Conservation (phyloP, 2,329 filamentous ascomycete species). For the Fusarium albosuccineum region DNA sequence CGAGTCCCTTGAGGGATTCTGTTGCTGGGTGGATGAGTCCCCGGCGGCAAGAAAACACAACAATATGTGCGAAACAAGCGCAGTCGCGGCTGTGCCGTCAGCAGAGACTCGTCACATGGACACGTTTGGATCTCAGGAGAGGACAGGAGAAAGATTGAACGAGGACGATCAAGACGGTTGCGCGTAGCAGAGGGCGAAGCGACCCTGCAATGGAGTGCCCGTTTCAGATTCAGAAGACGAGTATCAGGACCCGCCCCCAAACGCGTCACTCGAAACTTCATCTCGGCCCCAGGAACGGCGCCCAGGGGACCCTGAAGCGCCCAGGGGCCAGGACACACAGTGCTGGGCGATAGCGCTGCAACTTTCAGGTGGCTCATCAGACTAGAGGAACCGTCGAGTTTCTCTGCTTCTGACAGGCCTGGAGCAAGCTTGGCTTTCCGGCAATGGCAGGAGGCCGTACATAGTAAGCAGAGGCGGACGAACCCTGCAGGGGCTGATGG, state of each 20-base stretch:
- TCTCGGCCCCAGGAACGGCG: constrained; percentile 19
- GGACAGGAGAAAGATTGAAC: constrained; percentile 25
- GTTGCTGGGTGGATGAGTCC: constrained; percentile 18
- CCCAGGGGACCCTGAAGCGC: constrained; percentile 17
- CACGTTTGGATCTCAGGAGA: constrained; percentile 20
- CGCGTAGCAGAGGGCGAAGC: constrained; percentile 27
- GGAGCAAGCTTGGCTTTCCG: constrained; percentile 21
- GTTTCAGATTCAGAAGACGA: constrained; percentile 41
- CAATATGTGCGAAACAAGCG: constrained; percentile 41
- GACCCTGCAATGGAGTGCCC: constrained; percentile 37
- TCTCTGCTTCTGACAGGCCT: constrained; percentile 24
- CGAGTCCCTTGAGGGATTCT: constrained; percentile 15
- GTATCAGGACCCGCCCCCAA: constrained; percentile 22
- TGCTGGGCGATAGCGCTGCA: constrained; percentile 29
- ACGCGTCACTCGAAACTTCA: constrained; percentile 31
- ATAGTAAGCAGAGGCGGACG: constrained; percentile 19
- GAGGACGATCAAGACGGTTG: constrained; percentile 16
- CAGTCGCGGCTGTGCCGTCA: constrained; percentile 24
- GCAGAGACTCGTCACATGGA: not conserved
- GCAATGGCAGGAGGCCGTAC: constrained; percentile 33
- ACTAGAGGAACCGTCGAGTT: constrained; percentile 29
- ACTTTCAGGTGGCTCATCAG: constrained; percentile 43
- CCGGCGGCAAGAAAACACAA: constrained; percentile 22
- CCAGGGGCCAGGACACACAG: constrained; percentile 4
- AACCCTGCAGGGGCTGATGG: constrained; percentile 34